Base-by-base conservation (phyloP, 2,329 filamentous ascomycete genomes). In the Aureobasidium sp. region DNA sequence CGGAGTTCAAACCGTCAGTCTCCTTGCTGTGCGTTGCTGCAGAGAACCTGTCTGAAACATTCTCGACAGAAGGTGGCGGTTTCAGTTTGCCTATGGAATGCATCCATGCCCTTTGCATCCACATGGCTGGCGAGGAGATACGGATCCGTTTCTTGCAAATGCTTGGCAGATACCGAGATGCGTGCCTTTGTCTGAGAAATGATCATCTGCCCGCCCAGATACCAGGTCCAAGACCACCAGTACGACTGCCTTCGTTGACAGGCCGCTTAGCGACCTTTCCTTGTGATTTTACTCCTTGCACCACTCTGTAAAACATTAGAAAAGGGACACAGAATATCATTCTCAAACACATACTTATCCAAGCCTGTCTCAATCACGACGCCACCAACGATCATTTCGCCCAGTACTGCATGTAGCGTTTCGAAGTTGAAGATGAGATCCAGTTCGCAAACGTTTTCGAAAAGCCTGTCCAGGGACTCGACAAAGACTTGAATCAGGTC, bases 351-450 rank as follows among this genome's bases (percentile, higher is more conserved):
- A 26, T 39, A 62, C 73, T 87, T 87, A 63, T 96, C 92, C 65
- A 96, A 77, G 69, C 88, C 90, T 36, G 93, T 97, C 78, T 97
- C 93, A 27, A 97, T 87, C 17, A 97, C 93, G 15, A 97, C 91
- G 0, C 93, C 93, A 15, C 93, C 93, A 17, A 96, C 90, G 62
- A 97, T 89, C 90, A 97, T 96, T 80, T 97, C 93, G 63, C 86
- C 87, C 10, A 97, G 79, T 17, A 92, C 87, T 9, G 93, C 89
- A 79, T 99, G 94, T 70, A 99, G 81, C 17, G 92, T 95, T 82
- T 99, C 94, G 70, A 96, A 99, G 74, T 97, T 97, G 80, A 99
- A 99, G 74, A 99, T 99, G 68, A 99, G 82, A 75, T 99, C 92
- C 62, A 99, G 81, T 79, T 99, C 94, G 82, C 94, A 99, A 10